Evolutionary conservation across 176 grass and related monocot species (phyloP).

Genomic region (Alloteropsis semialata): DNA sequence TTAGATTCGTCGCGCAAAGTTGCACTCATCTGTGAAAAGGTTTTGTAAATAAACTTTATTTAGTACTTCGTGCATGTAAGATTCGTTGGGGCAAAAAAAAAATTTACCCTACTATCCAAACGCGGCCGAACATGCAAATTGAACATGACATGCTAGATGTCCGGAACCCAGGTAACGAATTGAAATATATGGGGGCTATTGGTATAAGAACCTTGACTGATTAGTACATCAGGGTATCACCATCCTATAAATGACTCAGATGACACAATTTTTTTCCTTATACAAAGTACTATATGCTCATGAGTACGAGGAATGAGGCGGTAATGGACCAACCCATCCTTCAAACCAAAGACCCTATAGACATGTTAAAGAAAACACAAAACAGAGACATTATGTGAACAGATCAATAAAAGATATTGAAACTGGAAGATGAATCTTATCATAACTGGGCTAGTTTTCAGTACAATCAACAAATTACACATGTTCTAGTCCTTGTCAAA

Average conservation of each 20-base stretch:
- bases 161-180: neutral
- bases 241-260: neutral
- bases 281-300: neutral
- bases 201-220: neutral
- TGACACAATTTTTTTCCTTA: neutral
- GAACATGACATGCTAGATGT: neutral
- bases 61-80: too few relatives aligned
- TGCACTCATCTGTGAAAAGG: too few relatives aligned
- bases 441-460: neutral
- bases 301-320: neutral
- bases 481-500: neutral
- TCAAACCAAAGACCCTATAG: neutral
- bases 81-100: too few relatives aligned
- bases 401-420: neutral
- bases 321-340: neutral
- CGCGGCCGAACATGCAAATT: neutral
- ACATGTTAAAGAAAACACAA: neutral
- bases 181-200: neutral
- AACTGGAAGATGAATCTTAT: neutral
- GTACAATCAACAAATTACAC: neutral
- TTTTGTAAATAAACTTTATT: too few relatives aligned
- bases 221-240: neutral
- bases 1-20: too few relatives aligned
- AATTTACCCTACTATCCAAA: too few relatives aligned
- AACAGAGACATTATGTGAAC: neutral